Percentiles rank a stretch among this genome's conserved stretches.
Evolutionary conservation across 257 asterid genomes (phyloP).

Genomic region (Solanum dulcamara): DNA sequence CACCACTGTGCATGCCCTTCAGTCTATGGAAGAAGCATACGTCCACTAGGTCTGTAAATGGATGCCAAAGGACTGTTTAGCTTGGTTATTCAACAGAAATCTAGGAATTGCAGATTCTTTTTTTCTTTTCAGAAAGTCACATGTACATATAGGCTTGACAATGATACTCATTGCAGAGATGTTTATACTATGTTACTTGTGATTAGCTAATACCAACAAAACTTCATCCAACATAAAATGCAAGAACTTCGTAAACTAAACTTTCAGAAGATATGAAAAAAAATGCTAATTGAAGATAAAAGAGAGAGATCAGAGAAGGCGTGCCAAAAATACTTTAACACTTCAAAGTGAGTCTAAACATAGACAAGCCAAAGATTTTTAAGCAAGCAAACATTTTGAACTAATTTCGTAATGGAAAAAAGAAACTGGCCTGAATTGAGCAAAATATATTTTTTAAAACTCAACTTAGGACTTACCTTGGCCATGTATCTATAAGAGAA

Average conservation of each 20-base stretch:
- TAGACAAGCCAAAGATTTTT: background rate
- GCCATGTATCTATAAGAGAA: slow-evolving; percentile 71
- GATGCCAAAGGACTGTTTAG: background rate
- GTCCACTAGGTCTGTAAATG: background rate
- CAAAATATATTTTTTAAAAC: background rate
- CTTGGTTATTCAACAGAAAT: background rate
- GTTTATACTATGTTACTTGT: background rate
- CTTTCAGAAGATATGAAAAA: background rate
- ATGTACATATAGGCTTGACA: background rate
- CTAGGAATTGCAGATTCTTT: background rate
- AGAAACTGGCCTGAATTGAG: background rate
- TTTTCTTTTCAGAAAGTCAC: background rate
- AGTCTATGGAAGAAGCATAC: background rate
- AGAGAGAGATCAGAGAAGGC: background rate
- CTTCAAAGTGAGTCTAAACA: background rate
- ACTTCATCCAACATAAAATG: background rate
- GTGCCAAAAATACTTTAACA: background rate
- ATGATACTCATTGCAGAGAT: background rate
- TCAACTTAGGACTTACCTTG: slow-evolving; percentile 35
- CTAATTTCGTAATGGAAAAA: background rate
- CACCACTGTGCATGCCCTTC: background rate
- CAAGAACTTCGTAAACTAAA: background rate
- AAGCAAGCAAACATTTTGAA: background rate
- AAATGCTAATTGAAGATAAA: background rate
- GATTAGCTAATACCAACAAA: background rate